Conservation (phyloP, 2,329 filamentous ascomycete genomes). For the Aureobasidium melanogenum region DNA sequence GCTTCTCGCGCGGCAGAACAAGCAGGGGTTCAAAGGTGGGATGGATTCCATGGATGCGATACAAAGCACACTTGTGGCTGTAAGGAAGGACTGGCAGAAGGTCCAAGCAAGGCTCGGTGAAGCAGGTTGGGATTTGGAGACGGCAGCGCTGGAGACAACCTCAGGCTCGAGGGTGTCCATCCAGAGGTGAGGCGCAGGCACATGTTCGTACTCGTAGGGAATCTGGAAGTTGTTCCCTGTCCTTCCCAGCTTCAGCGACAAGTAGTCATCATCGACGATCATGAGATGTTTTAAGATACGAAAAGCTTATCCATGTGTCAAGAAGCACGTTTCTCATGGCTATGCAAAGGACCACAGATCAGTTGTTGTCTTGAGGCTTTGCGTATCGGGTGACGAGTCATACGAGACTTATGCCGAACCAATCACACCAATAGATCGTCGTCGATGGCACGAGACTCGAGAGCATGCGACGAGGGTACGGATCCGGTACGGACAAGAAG, state of each 20-base stretch:
- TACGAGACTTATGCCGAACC: neutral
- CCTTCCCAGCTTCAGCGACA: neutral
- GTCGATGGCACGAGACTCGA: neutral
- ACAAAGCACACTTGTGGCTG: constrained; percentile 3
- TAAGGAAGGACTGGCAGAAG: constrained; percentile 3
- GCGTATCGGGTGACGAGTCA: constrained; percentile 7
- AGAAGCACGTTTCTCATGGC: neutral
- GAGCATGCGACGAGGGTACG: neutral
- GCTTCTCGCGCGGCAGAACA: constrained; percentile 29
- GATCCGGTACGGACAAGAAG: neutral
- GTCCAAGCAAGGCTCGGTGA: constrained; percentile 27
- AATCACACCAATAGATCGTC: neutral
- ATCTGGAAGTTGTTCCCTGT: neutral
- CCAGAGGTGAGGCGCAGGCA: neutral
- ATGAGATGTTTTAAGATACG: neutral
- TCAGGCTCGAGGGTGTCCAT: constrained; percentile 34
- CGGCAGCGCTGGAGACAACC: constrained; percentile 57
- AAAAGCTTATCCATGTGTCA: constrained; percentile 2
- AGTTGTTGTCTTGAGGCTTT: constrained; percentile 4
- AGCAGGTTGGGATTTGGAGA: constrained; percentile 58
- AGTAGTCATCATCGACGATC: constrained; percentile 6
- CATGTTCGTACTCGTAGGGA: neutral
- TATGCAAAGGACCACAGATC: neutral
- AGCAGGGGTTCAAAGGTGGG: constrained; percentile 14
- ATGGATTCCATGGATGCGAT: constrained; percentile 14